Base-by-base conservation (phyloP, 805 yeast species). In the Teunomyces funiuensis region DNA sequence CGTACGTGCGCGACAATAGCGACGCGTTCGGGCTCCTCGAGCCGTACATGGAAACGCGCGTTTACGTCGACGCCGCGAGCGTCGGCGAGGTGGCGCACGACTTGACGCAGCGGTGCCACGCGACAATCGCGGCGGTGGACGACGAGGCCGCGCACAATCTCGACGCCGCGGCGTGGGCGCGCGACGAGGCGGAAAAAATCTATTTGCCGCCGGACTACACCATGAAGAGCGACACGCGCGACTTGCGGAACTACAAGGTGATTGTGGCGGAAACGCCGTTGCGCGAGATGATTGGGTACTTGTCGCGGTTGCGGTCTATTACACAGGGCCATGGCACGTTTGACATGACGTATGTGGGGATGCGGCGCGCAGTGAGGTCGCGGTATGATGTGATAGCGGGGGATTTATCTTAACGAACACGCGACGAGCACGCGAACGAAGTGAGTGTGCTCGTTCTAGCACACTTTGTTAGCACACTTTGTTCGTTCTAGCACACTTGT, bases 291-390 rank as follows among this genome's bases (percentile, higher is more conserved):
- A 77, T 89, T 36, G 96, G 97, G 0, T 93, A 93, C 59, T 72
- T 88, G 44, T 79, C 82, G 8, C 79, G 77, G 46, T 66, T 93
- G 34, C 67, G 98, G 52, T 83, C 93, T 27, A 66, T 89, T 51
- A 90, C 97, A 0, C 89, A 88, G 55, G 99, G 99, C 1, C 73
- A 96, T 31, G 96, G 90, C 2, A 76, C 81, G 2, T 89, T 86
- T 60, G 80, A 80, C 45, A 87, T 91, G 96, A 74, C 77, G 10
- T 85, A 83, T 49, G 61, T 71, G 28, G 86, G 88, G 2, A 88
- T 88, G 85, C 79, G 81, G 49, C 66, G 81, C 39, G 85, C 84
- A 1, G 65, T 80, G 2, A 62, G 65, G 7, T 85, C 83, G 20
- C 64, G 85, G 43, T 55, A 73, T 23, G 49, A 47, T 10, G 37